phyloP scores from a whole-genome alignment of 1,284 basidiomycete genomes.

The Melanopsichium pennsylvanicum region DNA sequence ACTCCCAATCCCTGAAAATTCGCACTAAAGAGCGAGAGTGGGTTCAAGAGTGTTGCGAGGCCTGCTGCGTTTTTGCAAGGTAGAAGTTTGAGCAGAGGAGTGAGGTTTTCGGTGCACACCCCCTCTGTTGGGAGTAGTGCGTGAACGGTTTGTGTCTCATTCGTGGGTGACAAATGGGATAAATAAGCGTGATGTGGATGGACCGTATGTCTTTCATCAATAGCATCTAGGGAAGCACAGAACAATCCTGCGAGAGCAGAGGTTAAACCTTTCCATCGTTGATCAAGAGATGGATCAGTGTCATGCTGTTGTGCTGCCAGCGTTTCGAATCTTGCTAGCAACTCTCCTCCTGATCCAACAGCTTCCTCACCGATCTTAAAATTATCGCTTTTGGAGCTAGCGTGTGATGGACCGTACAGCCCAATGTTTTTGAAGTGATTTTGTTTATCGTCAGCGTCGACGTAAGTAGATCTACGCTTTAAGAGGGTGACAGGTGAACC shows the following conservation, averaged over 20 bases:
- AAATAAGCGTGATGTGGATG: constrained; percentile 34
- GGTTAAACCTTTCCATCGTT: constrained; percentile 78
- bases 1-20: constrained; percentile 87
- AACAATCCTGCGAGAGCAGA: constrained; percentile 91
- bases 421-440: no score
- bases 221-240: constrained; percentile 82
- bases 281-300: no score
- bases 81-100: constrained; percentile 90
- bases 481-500: constrained; percentile 39
- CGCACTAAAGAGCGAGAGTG: constrained; percentile 83
- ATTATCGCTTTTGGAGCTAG: not conserved
- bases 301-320: constrained; percentile 69
- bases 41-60: constrained; percentile 83
- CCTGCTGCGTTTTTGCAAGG: constrained; percentile 89
- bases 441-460: not conserved
- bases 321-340: constrained; percentile 75
- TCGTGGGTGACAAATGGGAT: not conserved
- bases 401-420: no score
- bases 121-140: constrained; percentile 44
- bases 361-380: constrained; percentile 69
- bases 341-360: constrained; percentile 83
- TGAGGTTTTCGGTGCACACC: constrained; percentile 91
- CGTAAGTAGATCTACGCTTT: not conserved
- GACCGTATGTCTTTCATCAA: constrained; percentile 51
- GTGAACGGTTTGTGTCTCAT: constrained; percentile 29